Percentiles rank a stretch among this genome's conserved stretches.
These are phyloP conservation scores for Canavalia ensiformis DNA, from an alignment of 306 rosid genomes.

Conservation along the genomic window DNA sequence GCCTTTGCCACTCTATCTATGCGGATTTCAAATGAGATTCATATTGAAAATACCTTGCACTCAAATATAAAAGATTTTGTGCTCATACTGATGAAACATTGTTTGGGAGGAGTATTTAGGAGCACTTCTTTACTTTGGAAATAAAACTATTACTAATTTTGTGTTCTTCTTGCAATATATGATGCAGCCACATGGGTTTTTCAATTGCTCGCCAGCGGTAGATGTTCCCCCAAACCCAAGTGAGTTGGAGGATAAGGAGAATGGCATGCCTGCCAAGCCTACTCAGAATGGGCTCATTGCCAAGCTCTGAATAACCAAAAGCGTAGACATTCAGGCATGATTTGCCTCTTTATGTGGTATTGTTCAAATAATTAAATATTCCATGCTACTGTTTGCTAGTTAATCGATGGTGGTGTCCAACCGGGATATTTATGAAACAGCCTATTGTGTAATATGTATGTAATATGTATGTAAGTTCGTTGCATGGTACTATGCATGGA, in stretches of 20 bases:
- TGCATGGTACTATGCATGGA: neutral
- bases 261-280: slow-evolving; percentile 64
- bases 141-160: neutral
- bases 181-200: slow-evolving; percentile 89
- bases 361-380: slow-evolving; percentile 24
- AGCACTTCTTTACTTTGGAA: neutral
- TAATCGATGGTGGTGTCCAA: slow-evolving; percentile 16
- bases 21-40: neutral
- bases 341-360: neutral
- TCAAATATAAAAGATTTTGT: neutral
- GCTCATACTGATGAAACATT: neutral
- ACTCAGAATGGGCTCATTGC: slow-evolving; percentile 66
- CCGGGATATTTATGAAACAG: neutral
- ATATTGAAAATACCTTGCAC: slow-evolving; percentile 6
- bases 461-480: neutral
- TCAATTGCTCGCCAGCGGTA: slow-evolving; percentile 77
- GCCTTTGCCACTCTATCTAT: neutral
- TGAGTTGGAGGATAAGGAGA: slow-evolving; percentile 75
- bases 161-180: slow-evolving; percentile 1
- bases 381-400: neutral
- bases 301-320: slow-evolving; percentile 59
- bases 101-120: neutral
- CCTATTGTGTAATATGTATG: neutral
- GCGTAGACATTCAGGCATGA: neutral
- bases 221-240: slow-evolving; percentile 73